phyloP scores from a whole-genome alignment of 2,329 filamentous ascomycete genomes.

The Microcyclosporella mali region DNA sequence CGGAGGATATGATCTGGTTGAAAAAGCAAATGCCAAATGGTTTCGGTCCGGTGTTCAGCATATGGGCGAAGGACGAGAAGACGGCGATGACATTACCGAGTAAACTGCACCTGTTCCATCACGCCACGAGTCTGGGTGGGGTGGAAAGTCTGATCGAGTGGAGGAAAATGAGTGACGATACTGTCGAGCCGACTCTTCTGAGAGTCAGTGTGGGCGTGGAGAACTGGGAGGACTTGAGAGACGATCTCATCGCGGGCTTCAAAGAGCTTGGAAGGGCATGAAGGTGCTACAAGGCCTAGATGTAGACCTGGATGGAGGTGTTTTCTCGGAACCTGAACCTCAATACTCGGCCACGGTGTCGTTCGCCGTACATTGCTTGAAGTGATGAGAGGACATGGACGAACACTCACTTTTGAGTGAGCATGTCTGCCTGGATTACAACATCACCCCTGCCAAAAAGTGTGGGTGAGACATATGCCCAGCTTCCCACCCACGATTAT shows the following conservation, averaged over 20 bases:
- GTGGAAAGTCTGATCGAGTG: slow-evolving; percentile 97
- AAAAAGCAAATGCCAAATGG: slow-evolving; percentile 83
- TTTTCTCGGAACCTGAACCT: no score
- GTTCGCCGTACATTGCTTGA: no score
- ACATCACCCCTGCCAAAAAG: no score
- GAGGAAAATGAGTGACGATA: slow-evolving; percentile 77
- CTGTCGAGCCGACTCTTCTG: slow-evolving; percentile 65
- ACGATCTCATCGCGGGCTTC: slow-evolving; percentile 66
- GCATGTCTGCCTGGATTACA: no score
- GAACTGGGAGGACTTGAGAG: slow-evolving; percentile 73
- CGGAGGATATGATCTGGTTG: slow-evolving; percentile 62
- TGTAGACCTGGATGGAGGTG: no score
- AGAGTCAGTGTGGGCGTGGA: slow-evolving; percentile 84
- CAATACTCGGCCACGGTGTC: no score
- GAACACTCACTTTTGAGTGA: no score
- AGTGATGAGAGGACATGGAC: no score
- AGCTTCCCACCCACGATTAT: no score
- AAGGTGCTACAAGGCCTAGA: no score
- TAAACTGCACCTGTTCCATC: slow-evolving; percentile 77
- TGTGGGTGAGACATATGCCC: no score
- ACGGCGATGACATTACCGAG: slow-evolving; percentile 67
- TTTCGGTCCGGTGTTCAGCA: slow-evolving; percentile 80
- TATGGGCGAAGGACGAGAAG: slow-evolving; percentile 57
- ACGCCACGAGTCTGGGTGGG: slow-evolving; percentile 88
- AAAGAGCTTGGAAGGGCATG: slow-evolving; percentile 42